phyloP scores from a whole-genome alignment of 805 yeast genomes.

The Lachancea sp. region DNA sequence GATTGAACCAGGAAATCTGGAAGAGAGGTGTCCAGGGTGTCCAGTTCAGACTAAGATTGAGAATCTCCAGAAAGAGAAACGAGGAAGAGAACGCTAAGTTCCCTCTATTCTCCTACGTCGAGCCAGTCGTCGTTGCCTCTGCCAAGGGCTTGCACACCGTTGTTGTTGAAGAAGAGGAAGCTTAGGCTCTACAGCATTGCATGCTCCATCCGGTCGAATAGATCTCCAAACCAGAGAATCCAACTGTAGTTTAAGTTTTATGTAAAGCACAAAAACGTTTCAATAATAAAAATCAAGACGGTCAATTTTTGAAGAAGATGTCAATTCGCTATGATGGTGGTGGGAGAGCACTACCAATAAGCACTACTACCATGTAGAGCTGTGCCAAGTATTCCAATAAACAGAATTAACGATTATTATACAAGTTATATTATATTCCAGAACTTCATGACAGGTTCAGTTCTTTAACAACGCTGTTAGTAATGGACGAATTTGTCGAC shows the following conservation, averaged over 20 bases:
- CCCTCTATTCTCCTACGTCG: conserved; percentile 96
- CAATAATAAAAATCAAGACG: conserved; percentile 10
- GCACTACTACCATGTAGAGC: no score
- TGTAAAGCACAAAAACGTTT: conserved; percentile 8
- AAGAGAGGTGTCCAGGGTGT: conserved; percentile 99
- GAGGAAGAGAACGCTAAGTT: conserved; percentile 99
- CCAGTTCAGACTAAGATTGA: conserved; percentile 95
- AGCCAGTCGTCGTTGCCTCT: conserved; percentile 90
- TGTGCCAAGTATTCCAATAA: no score
- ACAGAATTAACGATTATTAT: no score
- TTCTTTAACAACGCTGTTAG: no score
- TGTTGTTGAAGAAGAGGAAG: conserved; percentile 82
- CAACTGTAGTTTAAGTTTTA: conserved; percentile 9
- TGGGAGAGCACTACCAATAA: no score
- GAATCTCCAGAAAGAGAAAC: conserved; percentile 99
- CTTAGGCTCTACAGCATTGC: conserved; percentile 30
- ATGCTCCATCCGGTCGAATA: conserved; percentile 14
- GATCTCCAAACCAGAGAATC: conserved; percentile 6
- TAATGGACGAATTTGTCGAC: no score
- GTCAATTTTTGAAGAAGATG: neutral
- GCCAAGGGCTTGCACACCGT: conserved; percentile 97
- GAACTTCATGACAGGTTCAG: no score
- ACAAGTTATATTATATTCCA: no score
- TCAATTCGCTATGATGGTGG: neutral
- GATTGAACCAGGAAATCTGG: conserved; percentile 97